Base-by-base conservation (phyloP, 306 rosid genomes). In the Hippophae tibetana region DNA sequence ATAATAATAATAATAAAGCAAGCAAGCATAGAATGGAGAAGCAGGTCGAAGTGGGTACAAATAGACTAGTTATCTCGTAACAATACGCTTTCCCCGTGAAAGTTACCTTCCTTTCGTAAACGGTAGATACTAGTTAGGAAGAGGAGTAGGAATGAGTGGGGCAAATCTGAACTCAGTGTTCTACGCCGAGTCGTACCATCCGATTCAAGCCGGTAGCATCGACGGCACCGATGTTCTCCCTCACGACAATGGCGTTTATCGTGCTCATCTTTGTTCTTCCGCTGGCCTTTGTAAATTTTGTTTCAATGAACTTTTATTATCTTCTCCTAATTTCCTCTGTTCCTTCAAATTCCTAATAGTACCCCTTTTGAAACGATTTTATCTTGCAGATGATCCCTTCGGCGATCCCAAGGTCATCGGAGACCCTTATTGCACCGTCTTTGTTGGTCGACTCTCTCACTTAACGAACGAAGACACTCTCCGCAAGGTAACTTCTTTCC, bases 131-230 rank as follows among this genome's bases (percentile, higher is more conserved):
- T 18, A 18, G 23, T 18, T 18, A 18, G 23, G 23, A 18, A 18
- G 23, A 18, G 23, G 23, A 18, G 23, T 18, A 18, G 10, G 56
- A 31, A 71, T 68, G 81, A 61, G 70, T 5, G 69, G 65, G 25
- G 50, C 43, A 42, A 71, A 64, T 43, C 8, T 74, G 43, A 84
- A 77, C 71, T 67, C 78, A 13, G 90, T 86, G 12, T 89, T 86
- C 79, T 89, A 86, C 49, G 84, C 97, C n/a, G 74, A 80, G 27
- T 54, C 81, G 2, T 90, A 90, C 61, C 95, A 90, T 66, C 95
- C 94, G 6, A 86, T 90, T 43, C 97, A 90, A 65, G 86, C 80
- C 58, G 95, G 97, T n/a, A 90, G 97, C 82, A 90, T 90, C 18
- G 94, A 90, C 67, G 95, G 94, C 78, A 90, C 95, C 31, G 90